Evolutionary conservation across 768 basidiomycete genomes (phyloP).

Genomic region (Pleurotus giganteus): DNA sequence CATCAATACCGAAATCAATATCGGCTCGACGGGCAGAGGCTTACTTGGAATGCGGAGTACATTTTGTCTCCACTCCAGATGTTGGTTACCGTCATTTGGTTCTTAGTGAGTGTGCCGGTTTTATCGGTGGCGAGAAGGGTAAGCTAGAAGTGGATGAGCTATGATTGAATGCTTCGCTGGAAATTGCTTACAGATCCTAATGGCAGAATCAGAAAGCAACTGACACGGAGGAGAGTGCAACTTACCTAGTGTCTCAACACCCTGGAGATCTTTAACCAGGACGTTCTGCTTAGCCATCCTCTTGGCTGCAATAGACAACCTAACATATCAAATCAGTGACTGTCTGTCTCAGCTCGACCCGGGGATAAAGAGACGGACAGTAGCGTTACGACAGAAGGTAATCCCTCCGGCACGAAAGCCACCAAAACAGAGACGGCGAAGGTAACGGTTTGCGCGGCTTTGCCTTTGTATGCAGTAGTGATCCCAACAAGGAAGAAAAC

Average conservation of each 20-base stretch:
- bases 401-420: constrained; percentile 53
- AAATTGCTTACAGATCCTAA: constrained; percentile 35
- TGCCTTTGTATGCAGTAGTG: constrained; percentile 63
- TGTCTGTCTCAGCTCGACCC: neutral
- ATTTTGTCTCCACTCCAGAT: constrained; percentile 63
- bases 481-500: constrained; percentile 68
- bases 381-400: constrained; percentile 67
- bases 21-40: neutral
- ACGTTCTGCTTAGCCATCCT: constrained; percentile 72
- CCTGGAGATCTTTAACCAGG: constrained; percentile 72
- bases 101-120: constrained; percentile 67
- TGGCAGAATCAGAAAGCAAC: constrained; percentile 15
- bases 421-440: constrained; percentile 52
- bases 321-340: constrained; percentile 9
- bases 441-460: constrained; percentile 55
- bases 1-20: neutral
- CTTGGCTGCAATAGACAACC: constrained; percentile 65
- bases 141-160: constrained; percentile 34
- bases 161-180: neutral
- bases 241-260: constrained; percentile 70
- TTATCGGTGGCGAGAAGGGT: constrained; percentile 72
- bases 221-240: constrained; percentile 19
- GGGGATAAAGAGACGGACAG: constrained; percentile 23
- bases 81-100: constrained; percentile 76
- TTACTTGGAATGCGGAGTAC: constrained; percentile 62